Percentiles rank a stretch among this genome's conserved stretches.
Evolutionary conservation across 306 rosid species (phyloP).

Genomic region (Elaeagnus macrophylla): DNA sequence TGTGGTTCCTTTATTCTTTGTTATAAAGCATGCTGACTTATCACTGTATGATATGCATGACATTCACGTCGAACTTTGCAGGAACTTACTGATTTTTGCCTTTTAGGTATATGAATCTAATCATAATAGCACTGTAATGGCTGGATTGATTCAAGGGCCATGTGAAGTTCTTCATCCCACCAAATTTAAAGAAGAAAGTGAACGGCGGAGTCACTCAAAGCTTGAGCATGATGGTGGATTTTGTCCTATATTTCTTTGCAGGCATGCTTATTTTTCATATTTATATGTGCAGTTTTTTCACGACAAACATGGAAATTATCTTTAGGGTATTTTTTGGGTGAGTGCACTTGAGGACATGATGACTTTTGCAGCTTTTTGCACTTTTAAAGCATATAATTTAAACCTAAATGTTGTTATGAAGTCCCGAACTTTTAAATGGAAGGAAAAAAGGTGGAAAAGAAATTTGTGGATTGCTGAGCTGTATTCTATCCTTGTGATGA

Average conservation of each 20-base stretch:
- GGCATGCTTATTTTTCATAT: constrained; percentile 32
- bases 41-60: not conserved
- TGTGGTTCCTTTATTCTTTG: not conserved
- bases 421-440: too few species aligned
- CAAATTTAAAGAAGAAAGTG: constrained; percentile 64
- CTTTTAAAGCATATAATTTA: too few species aligned
- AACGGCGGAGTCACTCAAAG: constrained; percentile 40
- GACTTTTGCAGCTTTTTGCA: too few species aligned
- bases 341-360: too few species aligned
- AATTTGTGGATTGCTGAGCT: too few species aligned
- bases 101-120: constrained; percentile 76
- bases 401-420: too few species aligned
- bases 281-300: too few species aligned
- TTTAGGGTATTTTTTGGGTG: too few species aligned
- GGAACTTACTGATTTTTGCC: constrained; percentile 12
- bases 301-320: too few species aligned
- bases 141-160: constrained; percentile 59
- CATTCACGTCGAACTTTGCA: constrained; percentile 12
- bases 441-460: too few species aligned
- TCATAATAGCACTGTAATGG: constrained; percentile 54
- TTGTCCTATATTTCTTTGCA: constrained; percentile 72
- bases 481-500: too few species aligned
- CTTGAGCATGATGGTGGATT: constrained; percentile 30
- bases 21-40: not conserved
- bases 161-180: constrained; percentile 71